phyloP scores from a whole-genome alignment of 2,329 filamentous ascomycete genomes.

The Clathrospora elynae region DNA sequence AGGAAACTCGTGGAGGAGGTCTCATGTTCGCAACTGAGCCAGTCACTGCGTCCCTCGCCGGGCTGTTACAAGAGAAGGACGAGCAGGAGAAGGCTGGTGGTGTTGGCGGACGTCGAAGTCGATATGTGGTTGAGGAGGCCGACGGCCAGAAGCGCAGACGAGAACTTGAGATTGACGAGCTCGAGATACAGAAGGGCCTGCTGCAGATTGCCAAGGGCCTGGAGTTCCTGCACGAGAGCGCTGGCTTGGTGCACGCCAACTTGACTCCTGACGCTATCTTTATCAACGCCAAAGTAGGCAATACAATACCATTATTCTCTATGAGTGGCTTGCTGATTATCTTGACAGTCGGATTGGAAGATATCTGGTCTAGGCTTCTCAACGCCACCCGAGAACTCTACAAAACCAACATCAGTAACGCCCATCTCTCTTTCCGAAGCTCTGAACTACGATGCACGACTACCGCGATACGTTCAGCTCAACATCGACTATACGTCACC shows the following conservation, averaged over 20 bases:
- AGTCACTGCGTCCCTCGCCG: conserved; percentile 85
- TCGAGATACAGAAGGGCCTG: conserved; percentile 96
- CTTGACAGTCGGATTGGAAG: conserved; percentile 87
- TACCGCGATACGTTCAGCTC: conserved; percentile 83
- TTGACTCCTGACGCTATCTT: conserved; percentile 91
- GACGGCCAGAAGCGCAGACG: conserved; percentile 72
- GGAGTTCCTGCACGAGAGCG: conserved; percentile 94
- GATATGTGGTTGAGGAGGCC: conserved; percentile 79
- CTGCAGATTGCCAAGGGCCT: conserved; percentile 91
- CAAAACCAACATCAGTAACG: conserved; percentile 73
- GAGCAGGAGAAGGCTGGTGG: conserved; percentile 76
- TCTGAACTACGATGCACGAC: conserved; percentile 80
- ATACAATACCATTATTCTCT: conserved; percentile 20
- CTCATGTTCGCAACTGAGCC: conserved; percentile 95
- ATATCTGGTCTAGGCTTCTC: conserved; percentile 93
- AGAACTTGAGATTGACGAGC: conserved; percentile 91
- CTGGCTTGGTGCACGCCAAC: conserved; percentile 91
- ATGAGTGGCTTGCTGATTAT: conserved; percentile 33
- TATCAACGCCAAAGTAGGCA: conserved; percentile 82
- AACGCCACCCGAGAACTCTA: conserved; percentile 76
- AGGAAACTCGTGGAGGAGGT: conserved; percentile 88
- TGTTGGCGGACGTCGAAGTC: conserved; percentile 71
- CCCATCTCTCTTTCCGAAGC: conserved; percentile 83
- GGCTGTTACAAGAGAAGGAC: conserved; percentile 84
- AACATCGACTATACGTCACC: conserved; percentile 93